Base-by-base conservation (phyloP, 192 early-diverging fungal species). In the Diversispora epigaea region DNA sequence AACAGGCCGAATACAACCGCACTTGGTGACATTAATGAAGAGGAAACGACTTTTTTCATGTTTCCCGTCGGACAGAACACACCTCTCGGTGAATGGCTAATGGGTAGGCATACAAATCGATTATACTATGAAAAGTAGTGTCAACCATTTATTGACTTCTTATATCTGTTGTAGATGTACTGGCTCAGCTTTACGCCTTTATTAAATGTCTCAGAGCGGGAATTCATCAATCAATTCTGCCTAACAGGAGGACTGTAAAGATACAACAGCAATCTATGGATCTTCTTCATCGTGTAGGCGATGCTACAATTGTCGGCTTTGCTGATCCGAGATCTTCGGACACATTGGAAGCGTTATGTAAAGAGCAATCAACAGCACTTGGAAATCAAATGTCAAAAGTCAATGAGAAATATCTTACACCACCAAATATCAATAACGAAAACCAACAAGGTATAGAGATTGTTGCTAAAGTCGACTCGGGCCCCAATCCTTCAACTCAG, bases 241-340 rank as follows among this genome's bases (percentile, higher is more conserved):
- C 54, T 22, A 71, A 71, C 39, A 12, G 69, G 19, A 71, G 68
- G 25, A 71, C 68, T 56, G 68, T 40, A 55, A 71, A 71, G 52
- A 19, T 71, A 22, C 69, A 71, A 57, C 69, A 71, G 25, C 68
- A 71, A 71, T 56, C 69, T 56, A 71, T 71, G 69, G 69, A 71
- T 55, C 69, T 71, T 47, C 54, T 71, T 55, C 69, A 71, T 57
- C 69, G 69, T 57, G 57, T 71, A 41, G 69, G 54, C 55, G 69
- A 71, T 12, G 69, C 69, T 17, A 57, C 69, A 19, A 71, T 71
- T 43, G 0, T 57, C 43, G 25, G 57, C n/a, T 71, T 71, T 71
- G 39, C 25, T 57, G 69, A 71, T 57, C 50, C 52, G 52, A 71
- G 50, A 56, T 55, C 52, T 71, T 71, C 52, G 39, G 12, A 21